A percentile compares a stretch with the other conserved stretches of the same genome.
These are phyloP conservation scores for Ascochyta pisi DNA, from an alignment of 2,329 filamentous ascomycete species.

Conservation along the genomic window DNA sequence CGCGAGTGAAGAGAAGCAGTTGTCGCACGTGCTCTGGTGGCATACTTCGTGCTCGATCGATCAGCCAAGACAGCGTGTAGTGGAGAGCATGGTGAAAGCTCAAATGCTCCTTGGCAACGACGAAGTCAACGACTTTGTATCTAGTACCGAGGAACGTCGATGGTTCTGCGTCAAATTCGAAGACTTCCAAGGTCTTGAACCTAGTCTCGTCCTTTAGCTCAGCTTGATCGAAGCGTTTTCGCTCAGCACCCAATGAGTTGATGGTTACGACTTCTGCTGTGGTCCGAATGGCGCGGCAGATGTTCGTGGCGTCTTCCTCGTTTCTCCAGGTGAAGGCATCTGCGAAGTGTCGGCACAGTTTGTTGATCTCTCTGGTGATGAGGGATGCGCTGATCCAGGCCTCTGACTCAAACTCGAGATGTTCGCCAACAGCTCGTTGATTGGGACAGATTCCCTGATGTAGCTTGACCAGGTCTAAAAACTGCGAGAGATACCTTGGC, in stretches of 20 bases:
- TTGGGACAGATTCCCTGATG: constrained; percentile 98
- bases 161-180: constrained; percentile 72
- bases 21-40: constrained; percentile 69
- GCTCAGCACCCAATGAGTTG: constrained; percentile 88
- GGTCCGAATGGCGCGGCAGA: constrained; percentile 75
- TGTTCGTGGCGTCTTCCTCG: constrained; percentile 68
- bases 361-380: constrained; percentile 93
- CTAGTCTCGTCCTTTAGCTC: constrained; percentile 87
- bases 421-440: constrained; percentile 86
- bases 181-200: constrained; percentile 79
- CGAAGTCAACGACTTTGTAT: constrained; percentile 76
- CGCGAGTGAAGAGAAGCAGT: constrained; percentile 74
- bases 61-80: constrained; percentile 93
- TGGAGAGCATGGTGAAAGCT: constrained; percentile 98
- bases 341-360: constrained; percentile 85
- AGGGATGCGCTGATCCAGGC: constrained; percentile 97
- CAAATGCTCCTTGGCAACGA: constrained; percentile 87
- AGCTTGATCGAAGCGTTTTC: constrained; percentile 79
- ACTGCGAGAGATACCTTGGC: constrained; percentile 88
- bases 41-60: constrained; percentile 86
- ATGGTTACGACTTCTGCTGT: constrained; percentile 85
- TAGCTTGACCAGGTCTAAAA: constrained; percentile 92
- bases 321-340: constrained; percentile 79
- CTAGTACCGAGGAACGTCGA: constrained; percentile 47
- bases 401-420: constrained; percentile 98